phyloP scores from a whole-genome alignment of 2,329 filamentous ascomycete genomes.

The Aspergillus sp. region DNA sequence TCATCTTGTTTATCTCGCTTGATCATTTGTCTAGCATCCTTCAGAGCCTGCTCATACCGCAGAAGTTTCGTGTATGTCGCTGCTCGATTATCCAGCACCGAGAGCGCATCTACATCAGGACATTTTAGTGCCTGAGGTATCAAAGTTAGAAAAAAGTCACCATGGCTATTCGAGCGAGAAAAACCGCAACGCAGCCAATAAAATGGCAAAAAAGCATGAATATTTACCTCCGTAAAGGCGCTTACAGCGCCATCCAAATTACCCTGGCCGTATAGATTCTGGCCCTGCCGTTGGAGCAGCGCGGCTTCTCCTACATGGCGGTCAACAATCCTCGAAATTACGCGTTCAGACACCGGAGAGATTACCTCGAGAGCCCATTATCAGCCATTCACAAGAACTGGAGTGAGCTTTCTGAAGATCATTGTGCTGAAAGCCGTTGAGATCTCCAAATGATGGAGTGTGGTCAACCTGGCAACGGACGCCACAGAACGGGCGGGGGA shows the following conservation, averaged over 20 bases:
- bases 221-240: slow-evolving; percentile 40
- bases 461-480: slow-evolving; percentile 17
- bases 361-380: slow-evolving; percentile 17
- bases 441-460: not conserved
- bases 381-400: slow-evolving; percentile 4
- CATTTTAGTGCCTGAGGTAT: slow-evolving; percentile 37
- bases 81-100: slow-evolving; percentile 56
- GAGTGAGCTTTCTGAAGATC: not conserved
- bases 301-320: slow-evolving; percentile 18
- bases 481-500: slow-evolving; percentile 12
- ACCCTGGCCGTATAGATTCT: slow-evolving; percentile 43
- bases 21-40: slow-evolving; percentile 60
- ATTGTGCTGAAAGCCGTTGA: slow-evolving; percentile 1
- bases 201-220: slow-evolving; percentile 4
- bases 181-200: slow-evolving; percentile 7
- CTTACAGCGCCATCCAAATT: slow-evolving; percentile 46
- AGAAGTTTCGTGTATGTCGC: slow-evolving; percentile 56
- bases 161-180: not conserved
- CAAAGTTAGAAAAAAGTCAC: not conserved
- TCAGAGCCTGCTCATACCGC: slow-evolving; percentile 51
- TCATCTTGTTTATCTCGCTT: slow-evolving; percentile 50
- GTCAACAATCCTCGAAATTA: not conserved
- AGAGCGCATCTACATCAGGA: slow-evolving; percentile 32
- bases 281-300: slow-evolving; percentile 40
- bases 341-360: not conserved